phyloP scores from a whole-genome alignment of 306 rosid genomes.

The Sicyos baderoa region DNA sequence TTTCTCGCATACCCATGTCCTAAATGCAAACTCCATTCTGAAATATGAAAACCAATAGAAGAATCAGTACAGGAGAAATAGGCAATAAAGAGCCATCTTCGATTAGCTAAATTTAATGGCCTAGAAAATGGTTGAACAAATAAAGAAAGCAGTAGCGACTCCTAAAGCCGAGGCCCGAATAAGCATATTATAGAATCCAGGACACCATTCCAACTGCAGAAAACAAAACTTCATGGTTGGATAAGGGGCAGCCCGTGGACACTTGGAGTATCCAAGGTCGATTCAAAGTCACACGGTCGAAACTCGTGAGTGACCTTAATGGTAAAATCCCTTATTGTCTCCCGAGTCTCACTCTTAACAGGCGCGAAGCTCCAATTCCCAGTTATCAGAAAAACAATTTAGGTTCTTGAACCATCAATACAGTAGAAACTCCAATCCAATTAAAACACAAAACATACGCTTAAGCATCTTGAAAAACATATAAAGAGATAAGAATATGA shows the following conservation, averaged over 20 bases:
- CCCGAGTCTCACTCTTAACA: no score
- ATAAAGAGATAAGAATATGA: neutral
- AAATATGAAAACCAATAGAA: neutral
- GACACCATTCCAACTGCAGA: neutral
- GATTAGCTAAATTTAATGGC: neutral
- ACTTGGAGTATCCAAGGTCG: no score
- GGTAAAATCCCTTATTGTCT: no score
- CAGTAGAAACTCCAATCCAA: neutral
- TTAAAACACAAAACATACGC: neutral
- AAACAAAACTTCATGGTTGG: neutral
- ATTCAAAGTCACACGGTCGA: no score
- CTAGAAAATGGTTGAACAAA: slow-evolving; percentile 2
- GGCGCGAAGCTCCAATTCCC: no score
- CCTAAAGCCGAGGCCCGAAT: neutral
- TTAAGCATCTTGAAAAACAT: neutral
- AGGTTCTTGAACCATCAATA: neutral
- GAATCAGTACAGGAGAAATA: neutral
- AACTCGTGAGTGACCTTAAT: no score
- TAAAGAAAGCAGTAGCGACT: neutral
- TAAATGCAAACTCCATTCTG: slow-evolving; percentile 87
- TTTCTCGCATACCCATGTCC: slow-evolving; percentile 74
- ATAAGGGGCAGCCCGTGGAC: no score
- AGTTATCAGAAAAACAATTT: no score
- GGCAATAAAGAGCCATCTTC: neutral
- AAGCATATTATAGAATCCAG: neutral